These are phyloP conservation scores for Penicillium psychrofluorescens DNA, from an alignment of 495 filamentous ascomycete species.

Conservation along the genomic window DNA sequence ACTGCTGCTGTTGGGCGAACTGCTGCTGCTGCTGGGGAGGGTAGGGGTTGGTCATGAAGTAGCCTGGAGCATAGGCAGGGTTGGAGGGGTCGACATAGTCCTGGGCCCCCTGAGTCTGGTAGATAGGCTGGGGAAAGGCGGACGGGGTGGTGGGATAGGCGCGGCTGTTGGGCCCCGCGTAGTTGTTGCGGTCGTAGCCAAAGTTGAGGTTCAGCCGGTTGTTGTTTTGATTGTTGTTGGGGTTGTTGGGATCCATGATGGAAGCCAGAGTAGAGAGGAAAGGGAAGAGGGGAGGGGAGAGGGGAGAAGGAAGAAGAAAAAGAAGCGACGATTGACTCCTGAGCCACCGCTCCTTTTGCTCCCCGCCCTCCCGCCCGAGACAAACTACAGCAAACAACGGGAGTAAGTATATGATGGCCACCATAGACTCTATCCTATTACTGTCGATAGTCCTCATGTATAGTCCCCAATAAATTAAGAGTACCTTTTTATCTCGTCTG, in stretches of 20 bases:
- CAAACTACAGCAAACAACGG: no score
- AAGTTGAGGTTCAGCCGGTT: slow-evolving; percentile 68
- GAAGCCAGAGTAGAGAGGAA: background rate
- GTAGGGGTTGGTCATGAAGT: slow-evolving; percentile 56
- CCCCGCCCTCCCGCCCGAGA: no score
- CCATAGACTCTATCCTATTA: no score
- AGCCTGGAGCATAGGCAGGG: slow-evolving; percentile 48
- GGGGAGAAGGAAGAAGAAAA: background rate
- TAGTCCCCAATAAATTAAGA: no score
- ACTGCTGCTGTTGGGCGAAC: slow-evolving; percentile 51
- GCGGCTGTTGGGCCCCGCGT: slow-evolving; percentile 56
- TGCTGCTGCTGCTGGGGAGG: slow-evolving; percentile 49
- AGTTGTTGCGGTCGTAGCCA: slow-evolving; percentile 55
- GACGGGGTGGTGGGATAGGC: slow-evolving; percentile 95
- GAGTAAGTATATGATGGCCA: no score
- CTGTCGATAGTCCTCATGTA: no score
- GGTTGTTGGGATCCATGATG: slow-evolving; percentile 45
- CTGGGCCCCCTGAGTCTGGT: slow-evolving; percentile 55
- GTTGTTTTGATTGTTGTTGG: slow-evolving; percentile 41
- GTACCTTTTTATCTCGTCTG: no score
- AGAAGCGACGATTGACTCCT: slow-evolving; percentile 4
- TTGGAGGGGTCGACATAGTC: slow-evolving; percentile 43
- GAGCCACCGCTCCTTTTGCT: background rate
- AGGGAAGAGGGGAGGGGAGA: background rate
- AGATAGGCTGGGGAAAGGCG: slow-evolving; percentile 89